Conservation (phyloP, 2,329 filamentous ascomycete genomes). For the Metarhizium humberi region DNA sequence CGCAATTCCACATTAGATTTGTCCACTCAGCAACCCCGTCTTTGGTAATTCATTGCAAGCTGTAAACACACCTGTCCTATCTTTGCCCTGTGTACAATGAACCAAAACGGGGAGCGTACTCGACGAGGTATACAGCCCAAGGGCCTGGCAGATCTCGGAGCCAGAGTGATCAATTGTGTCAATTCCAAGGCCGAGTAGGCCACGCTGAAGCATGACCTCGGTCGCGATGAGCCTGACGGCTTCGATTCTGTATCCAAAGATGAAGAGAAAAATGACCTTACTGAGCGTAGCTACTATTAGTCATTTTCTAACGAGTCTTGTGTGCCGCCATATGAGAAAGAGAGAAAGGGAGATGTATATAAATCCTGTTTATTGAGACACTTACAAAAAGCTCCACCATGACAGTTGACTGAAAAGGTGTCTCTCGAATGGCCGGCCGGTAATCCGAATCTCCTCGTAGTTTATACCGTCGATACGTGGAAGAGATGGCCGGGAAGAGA, state of each 20-base stretch:
- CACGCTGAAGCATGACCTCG: slow-evolving; percentile 63
- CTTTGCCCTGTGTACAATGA: slow-evolving; percentile 87
- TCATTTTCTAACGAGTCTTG: no score
- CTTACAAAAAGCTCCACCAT: slow-evolving; percentile 56
- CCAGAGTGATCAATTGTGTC: slow-evolving; percentile 62
- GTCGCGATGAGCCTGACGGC: slow-evolving; percentile 61
- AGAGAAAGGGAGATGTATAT: background rate
- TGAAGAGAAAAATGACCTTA: slow-evolving; percentile 48
- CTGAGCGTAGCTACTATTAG: slow-evolving; percentile 9
- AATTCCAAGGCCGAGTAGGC: slow-evolving; percentile 59
- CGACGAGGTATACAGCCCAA: slow-evolving; percentile 19
- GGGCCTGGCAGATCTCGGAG: slow-evolving; percentile 41
- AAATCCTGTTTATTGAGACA: background rate
- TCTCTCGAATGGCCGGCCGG: slow-evolving; percentile 60
- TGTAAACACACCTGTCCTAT: slow-evolving; percentile 39
- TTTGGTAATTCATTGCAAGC: no score
- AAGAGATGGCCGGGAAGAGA: slow-evolving; percentile 39
- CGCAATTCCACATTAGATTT: no score
- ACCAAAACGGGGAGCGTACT: slow-evolving; percentile 55
- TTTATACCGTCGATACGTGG: slow-evolving; percentile 52
- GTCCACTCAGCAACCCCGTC: no score
- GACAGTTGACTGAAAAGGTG: slow-evolving; percentile 59
- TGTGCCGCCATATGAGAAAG: no score
- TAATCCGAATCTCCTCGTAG: slow-evolving; percentile 64
- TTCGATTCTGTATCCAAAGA: slow-evolving; percentile 56